Evolutionary conservation across 2,329 filamentous ascomycete species (phyloP), one percentile per base, ranked within the genome.

Genomic region (Aspergillus chevalieri): DNA sequence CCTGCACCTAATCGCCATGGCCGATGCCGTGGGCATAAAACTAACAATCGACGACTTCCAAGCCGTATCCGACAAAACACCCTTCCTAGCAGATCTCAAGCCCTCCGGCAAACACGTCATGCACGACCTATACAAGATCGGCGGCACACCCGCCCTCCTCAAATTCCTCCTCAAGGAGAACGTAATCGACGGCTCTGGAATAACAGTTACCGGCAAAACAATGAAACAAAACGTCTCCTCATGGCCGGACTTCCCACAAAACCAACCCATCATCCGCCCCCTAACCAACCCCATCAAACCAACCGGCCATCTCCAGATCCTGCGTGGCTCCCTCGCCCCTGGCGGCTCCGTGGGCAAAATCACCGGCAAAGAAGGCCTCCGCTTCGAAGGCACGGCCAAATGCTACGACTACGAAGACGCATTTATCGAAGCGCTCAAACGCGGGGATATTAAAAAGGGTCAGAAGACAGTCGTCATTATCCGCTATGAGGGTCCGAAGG

Each of bases 1-100:
- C 22, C 78, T 91, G 38, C 87, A 91, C 67, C 71, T 91, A 28
- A 86, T 91, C 63, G 87, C 87, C 60, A 89, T 90, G 49, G 87
- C 87, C 49, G 84, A 90, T 69, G 78, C 83, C 6, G 85, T 88
- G 12, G 87, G 85, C 58, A 78, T 90, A 64, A 86, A 87, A 66
- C 78, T 91, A 45, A 88, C 84, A 28, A 83, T 91, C 50, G 87
- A 91, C 58, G 87, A 91, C 67, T 87, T 87, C 77, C 84, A 87
- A 69, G 74, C 75, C 57, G 82, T 87, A 26, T 86, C 83, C 0
- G 81, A 87, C 71, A 78, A 80, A 45, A 85, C 78, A n/a, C 84
- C 84, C 24, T 81, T 87, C 70, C 75, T 87, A 22, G 84, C 84
- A 4, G 83, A 87, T 64, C 70, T 87, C 42, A 86, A 87, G 72